phyloP scores from a whole-genome alignment of 345 rosid genomes.

The Dovyalis caffra region DNA sequence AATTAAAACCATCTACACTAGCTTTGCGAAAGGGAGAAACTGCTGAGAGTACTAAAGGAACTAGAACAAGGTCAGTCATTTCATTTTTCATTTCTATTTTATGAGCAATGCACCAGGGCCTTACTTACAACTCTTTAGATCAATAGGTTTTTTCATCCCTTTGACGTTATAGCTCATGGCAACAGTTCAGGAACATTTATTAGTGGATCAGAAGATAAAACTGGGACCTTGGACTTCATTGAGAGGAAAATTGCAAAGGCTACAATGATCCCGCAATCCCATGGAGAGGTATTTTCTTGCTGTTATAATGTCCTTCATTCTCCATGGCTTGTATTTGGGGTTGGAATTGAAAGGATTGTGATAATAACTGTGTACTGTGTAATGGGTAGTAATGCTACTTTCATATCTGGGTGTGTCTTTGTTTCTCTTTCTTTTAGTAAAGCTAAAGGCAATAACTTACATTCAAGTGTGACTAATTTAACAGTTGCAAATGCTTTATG shows the following conservation, averaged over 20 bases:
- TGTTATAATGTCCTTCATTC: neutral
- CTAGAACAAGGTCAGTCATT: conserved; percentile 59
- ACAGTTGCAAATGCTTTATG: neutral
- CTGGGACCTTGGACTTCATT: conserved; percentile 50
- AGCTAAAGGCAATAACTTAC: neutral
- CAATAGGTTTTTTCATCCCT: neutral
- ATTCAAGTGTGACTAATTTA: neutral
- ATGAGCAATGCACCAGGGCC: neutral
- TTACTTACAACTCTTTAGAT: neutral
- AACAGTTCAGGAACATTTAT: conserved; percentile 76
- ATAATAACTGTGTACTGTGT: neutral
- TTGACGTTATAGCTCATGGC: neutral
- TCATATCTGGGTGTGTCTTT: neutral
- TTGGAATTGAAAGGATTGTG: neutral
- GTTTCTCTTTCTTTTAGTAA: neutral
- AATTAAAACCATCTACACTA: conserved; percentile 56
- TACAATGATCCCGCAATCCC: conserved; percentile 61
- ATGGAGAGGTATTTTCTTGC: conserved; percentile 60
- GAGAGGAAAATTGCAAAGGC: conserved; percentile 71
- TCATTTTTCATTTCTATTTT: neutral
- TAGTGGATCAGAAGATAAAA: conserved; percentile 62
- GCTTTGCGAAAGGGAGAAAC: conserved; percentile 78
- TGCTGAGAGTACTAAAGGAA: conserved; percentile 59
- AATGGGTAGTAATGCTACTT: neutral
- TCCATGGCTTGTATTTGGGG: neutral